phyloP scores from a whole-genome alignment of 2,329 filamentous ascomycete genomes.

The Pseudopyricularia javanii region DNA sequence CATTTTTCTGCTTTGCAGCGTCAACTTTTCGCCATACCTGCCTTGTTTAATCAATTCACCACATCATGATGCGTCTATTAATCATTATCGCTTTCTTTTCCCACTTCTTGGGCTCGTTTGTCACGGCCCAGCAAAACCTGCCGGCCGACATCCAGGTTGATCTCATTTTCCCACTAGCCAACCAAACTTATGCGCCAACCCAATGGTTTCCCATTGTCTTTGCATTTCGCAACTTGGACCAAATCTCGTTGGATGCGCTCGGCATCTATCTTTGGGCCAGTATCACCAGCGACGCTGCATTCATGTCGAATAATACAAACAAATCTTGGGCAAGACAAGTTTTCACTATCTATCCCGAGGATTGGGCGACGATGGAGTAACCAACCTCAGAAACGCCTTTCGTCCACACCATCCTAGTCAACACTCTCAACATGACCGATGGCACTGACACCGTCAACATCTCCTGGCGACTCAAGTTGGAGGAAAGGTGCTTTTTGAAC shows the following conservation, averaged over 20 bases:
- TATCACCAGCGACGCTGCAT: neutral
- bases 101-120: neutral
- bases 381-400: neutral
- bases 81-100: neutral
- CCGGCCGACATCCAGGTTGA: slow-evolving; percentile 3
- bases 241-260: neutral
- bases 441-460: neutral
- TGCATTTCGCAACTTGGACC: slow-evolving; percentile 1
- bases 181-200: slow-evolving; percentile 4
- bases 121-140: neutral
- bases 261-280: neutral
- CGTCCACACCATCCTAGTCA: neutral
- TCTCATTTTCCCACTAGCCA: slow-evolving; percentile 13
- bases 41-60: neutral
- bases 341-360: neutral
- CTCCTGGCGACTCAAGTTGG: neutral
- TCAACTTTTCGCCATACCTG: neutral
- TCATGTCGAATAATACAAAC: neutral
- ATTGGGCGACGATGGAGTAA: neutral
- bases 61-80: neutral
- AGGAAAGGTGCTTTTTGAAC: neutral
- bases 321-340: neutral
- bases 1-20: neutral
- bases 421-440: neutral
- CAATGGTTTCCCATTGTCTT: slow-evolving; percentile 3